phyloP scores from a whole-genome alignment of 164 flowering plant species.

The Dillenia suffruticosa region DNA sequence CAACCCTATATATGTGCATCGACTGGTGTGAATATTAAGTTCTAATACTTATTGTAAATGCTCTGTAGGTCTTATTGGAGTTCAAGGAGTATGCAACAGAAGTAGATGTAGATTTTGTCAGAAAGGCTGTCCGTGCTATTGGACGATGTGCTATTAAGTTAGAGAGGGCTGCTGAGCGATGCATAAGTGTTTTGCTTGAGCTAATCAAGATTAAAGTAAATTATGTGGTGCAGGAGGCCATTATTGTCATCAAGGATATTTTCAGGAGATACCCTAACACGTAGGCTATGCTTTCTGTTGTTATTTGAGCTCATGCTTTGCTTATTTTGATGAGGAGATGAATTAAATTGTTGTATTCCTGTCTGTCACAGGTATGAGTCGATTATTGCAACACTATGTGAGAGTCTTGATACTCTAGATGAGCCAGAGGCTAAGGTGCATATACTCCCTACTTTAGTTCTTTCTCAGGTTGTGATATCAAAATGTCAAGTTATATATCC shows the following conservation, averaged over 20 bases:
- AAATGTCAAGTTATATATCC: background rate
- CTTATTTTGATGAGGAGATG: constrained; percentile 3
- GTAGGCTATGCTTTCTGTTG: constrained; percentile 32
- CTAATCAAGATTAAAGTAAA: constrained; percentile 98
- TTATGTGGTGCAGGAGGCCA: constrained; percentile 99
- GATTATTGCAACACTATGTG: constrained; percentile 98
- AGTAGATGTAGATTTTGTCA: constrained; percentile 99
- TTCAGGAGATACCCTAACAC: constrained; percentile 99
- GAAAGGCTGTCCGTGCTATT: constrained; percentile 99
- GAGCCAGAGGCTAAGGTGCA: constrained; percentile 99
- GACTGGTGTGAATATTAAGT: background rate
- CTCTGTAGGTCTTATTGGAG: constrained; percentile 81
- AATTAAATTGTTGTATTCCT: constrained; percentile 3
- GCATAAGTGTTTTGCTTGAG: constrained; percentile 98
- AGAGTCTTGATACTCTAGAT: constrained; percentile 95
- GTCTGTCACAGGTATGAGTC: constrained; percentile 77
- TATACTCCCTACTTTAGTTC: background rate
- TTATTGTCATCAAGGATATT: constrained; percentile 95
- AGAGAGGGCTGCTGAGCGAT: constrained; percentile 97
- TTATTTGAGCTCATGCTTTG: background rate
- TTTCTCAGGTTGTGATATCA: background rate
- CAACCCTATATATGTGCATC: background rate
- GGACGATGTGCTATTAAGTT: constrained; percentile 98
- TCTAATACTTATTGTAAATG: constrained; percentile 3
- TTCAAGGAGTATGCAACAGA: constrained; percentile 99